These are phyloP conservation scores for Forsythia viridissima DNA, from an alignment of 257 asterid species.

Conservation along the genomic window DNA sequence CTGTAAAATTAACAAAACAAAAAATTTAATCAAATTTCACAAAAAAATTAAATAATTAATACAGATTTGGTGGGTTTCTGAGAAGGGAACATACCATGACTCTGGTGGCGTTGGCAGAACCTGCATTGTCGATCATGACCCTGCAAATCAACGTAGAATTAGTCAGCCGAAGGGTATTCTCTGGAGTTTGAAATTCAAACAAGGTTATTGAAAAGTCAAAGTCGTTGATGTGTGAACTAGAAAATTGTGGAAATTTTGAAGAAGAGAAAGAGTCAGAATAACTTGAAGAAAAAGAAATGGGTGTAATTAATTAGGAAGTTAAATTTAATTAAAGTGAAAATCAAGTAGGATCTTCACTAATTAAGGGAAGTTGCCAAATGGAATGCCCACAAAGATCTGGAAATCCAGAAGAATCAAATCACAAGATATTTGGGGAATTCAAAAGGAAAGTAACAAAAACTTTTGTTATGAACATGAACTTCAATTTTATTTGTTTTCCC, in stretches of 20 bases:
- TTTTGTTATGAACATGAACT: background rate
- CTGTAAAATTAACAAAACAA: slow-evolving; percentile 31
- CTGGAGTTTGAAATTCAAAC: slow-evolving; percentile 16
- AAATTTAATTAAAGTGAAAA: background rate
- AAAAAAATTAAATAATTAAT: background rate
- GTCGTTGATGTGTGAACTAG: background rate
- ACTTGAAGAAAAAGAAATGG: slow-evolving; percentile 43
- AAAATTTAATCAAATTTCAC: background rate
- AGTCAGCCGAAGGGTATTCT: slow-evolving; percentile 36
- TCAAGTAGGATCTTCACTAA: slow-evolving; percentile 4
- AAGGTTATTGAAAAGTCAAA: slow-evolving; percentile 29
- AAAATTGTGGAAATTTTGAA: background rate
- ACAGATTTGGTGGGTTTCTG: background rate
- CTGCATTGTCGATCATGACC: slow-evolving; percentile 97
- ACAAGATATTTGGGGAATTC: background rate
- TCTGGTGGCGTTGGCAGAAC: slow-evolving; percentile 79
- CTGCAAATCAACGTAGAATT: slow-evolving; percentile 42
- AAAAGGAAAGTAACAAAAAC: background rate
- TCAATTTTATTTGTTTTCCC: background rate
- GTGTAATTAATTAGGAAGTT: background rate
- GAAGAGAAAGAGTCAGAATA: slow-evolving; percentile 24
- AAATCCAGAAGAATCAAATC: slow-evolving; percentile 3
- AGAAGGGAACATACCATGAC: slow-evolving; percentile 61
- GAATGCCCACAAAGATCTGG: background rate
- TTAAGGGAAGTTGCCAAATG: background rate